Evolutionary conservation across 2,329 filamentous ascomycete species (phyloP).

Genomic region (Xylariaceae sp.): DNA sequence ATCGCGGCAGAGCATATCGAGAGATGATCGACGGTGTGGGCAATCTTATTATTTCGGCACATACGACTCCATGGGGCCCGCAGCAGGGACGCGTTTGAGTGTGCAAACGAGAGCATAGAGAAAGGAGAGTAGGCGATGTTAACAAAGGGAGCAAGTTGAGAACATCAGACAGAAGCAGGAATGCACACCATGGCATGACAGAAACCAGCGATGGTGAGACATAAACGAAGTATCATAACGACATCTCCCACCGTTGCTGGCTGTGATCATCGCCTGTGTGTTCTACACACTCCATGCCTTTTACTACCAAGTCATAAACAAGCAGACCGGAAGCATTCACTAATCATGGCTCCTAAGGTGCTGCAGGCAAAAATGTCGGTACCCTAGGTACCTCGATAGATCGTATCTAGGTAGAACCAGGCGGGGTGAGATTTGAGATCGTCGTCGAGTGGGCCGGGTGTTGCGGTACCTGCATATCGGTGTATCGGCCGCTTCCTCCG

Average conservation of each 20-base stretch:
- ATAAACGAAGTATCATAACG: not conserved
- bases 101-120: not conserved
- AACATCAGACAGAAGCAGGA: not conserved
- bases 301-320: not conserved
- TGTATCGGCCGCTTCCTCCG: slow-evolving; percentile 31
- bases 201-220: not conserved
- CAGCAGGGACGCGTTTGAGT: not conserved
- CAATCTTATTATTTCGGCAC: slow-evolving; percentile 8
- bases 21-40: slow-evolving; percentile 16
- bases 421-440: slow-evolving; percentile 14
- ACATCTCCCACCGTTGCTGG: no score
- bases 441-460: slow-evolving; percentile 19
- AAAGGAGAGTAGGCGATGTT: not conserved
- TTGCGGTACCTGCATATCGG: slow-evolving; percentile 33
- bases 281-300: not conserved
- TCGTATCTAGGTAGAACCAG: slow-evolving; percentile 1
- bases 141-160: not conserved
- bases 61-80: slow-evolving; percentile 8
- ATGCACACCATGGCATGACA: not conserved
- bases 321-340: not conserved
- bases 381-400: not conserved
- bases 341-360: not conserved
- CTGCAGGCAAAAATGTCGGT: not conserved
- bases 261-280: no score
- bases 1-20: slow-evolving; percentile 7